Conservation (phyloP, 306 rosid species). For the Lathyrus aphaca region DNA sequence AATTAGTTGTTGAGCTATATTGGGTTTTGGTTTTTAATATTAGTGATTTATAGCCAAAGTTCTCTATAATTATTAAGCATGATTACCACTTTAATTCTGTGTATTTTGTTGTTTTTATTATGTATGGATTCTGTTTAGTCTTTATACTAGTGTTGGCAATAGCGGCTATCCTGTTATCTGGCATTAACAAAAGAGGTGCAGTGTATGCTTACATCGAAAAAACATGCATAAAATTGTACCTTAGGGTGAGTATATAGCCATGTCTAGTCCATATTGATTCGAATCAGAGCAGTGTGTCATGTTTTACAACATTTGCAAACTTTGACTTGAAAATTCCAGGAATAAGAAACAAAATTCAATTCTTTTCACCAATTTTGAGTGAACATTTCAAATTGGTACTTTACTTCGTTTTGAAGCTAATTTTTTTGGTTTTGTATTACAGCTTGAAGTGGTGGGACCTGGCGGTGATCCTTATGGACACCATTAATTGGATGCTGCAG, state of each 20-base stretch:
- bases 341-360: background rate
- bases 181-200: too few species aligned
- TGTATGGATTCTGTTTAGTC: too few species aligned
- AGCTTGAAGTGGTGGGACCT: slow-evolving; percentile 96
- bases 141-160: too few species aligned
- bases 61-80: too few species aligned
- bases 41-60: too few species aligned
- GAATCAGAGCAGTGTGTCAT: background rate
- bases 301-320: slow-evolving; percentile 16
- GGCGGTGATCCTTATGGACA: slow-evolving; percentile 91
- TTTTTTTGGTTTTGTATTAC: slow-evolving; percentile 40
- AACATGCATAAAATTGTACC: background rate
- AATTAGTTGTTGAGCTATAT: too few species aligned
- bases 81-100: too few species aligned
- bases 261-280: background rate
- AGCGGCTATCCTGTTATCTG: too few species aligned
- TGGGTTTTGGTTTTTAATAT: too few species aligned
- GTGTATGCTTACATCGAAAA: background rate
- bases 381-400: background rate
- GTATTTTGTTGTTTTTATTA: too few species aligned
- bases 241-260: background rate
- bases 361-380: background rate
- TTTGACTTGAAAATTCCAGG: background rate
- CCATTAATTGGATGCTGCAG: slow-evolving; percentile 51
- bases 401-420: slow-evolving; percentile 28